Base-by-base conservation (phyloP, 805 yeast genomes). In the Schwanniomyces yamadae region DNA sequence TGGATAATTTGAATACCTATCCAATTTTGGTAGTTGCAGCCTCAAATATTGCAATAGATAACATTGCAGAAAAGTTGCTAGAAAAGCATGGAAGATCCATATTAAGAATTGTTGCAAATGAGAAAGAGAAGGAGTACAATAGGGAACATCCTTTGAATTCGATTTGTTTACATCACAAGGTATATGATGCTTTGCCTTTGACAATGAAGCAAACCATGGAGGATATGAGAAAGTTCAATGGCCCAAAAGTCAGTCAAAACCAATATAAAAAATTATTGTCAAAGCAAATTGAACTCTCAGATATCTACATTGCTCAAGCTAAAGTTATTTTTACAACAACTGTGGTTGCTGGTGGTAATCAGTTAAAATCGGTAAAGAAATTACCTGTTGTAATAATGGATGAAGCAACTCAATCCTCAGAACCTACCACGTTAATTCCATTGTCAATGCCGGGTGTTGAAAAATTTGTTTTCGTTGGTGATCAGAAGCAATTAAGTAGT, bases 361-460 rank as follows among this genome's bases (percentile, higher is more conserved):
- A 75, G 46, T 59, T 83, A 45, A 80, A 79, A 46, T 65, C 73
- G 10, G 61, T 81, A 7, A 63, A 68, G 24, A 73, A 69, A 44
- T 55, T 74, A 43, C 87, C 87, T 1, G 80, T 80, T 2, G 84
- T 83, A 5, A 81, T 83, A 21, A 79, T 83, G 84, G 90, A 83
- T 62, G 90, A 83, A 59, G 75, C 86, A 4, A 82, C 89, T 0
- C 89, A 82, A 48, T 80, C 89, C 0, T 78, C 87, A 0, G 91
- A 83, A 45, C 84, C 88, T 5, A 67, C 79, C 1, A 78, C 87
- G 0, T 63, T 83, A 44, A 83, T 83, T 37, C 89, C 90, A 8
- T 60, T 83, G 41, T 79, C 85, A 5, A 73, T 82, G 68, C 74
- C 78, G 3, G 84, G 84, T 11, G 79, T 82, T 33, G 75, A 75